Evolutionary conservation across 2,329 filamentous ascomycete species (phyloP), one percentile per base, ranked within the genome.

Genomic region (Trichoderma asperellum): DNA sequence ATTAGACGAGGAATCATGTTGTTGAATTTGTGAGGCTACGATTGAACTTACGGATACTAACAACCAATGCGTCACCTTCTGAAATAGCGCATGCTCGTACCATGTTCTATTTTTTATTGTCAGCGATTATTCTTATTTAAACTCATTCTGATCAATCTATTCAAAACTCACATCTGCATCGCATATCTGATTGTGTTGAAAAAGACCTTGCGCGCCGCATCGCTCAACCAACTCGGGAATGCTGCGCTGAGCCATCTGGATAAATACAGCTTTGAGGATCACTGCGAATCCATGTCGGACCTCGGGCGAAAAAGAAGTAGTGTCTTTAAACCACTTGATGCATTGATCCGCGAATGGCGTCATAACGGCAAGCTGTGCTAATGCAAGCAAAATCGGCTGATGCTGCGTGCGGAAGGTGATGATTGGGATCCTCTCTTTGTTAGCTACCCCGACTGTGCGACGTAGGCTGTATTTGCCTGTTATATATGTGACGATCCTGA

Each of bases 131-230:
- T 32, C 32, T 14, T 37, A 3, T 37, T 37, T 12, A 14, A 37
- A 24, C 24, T 24, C 3, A 24, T 24, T 24, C 12, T 11, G 35
- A 37, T 37, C 35, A 52, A 74, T 76, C 10, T 73, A 75, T 37
- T 71, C 71, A 7, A 74, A 37, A 11, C 70, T 65, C 14, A 59
- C 67, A 1, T 47, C 68, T 18, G 74, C 16, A 56, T 77, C 74
- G 27, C 69, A 70, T 2, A 77, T 71, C 49, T 73, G 70, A 53
- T 77, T 78, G 56, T 76, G 70, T 1, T 59, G 47, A 37, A 71
- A 76, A 4, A 78, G 62, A 2, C 76, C 76, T 49, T 75, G 75
- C 76, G 73, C 76, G 10, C 75, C 75, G 57, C 74, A 77, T 32
- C 75, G 70, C 16, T 78, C 77, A 16, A 69, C 63, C 16, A 77